Evolutionary conservation across 345 rosid species (phyloP).

Genomic region (Brassica incana): DNA sequence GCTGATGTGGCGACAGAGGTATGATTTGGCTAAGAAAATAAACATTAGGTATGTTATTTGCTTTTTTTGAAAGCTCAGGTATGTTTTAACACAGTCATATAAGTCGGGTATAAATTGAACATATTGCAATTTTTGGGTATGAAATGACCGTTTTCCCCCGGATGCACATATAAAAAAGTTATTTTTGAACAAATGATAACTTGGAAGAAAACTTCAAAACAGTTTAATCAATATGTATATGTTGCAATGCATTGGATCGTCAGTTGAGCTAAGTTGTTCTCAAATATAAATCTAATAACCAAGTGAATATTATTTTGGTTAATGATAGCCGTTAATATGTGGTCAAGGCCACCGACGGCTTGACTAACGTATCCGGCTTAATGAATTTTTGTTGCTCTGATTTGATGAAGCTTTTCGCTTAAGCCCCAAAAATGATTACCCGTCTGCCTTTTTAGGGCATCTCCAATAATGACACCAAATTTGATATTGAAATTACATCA

Average conservation of each 20-base stretch:
- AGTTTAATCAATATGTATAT: neutral
- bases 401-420: neutral
- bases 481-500: too few species aligned
- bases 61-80: too few species aligned
- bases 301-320: neutral
- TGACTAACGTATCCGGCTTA: neutral
- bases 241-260: neutral
- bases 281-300: neutral
- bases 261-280: neutral
- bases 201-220: neutral
- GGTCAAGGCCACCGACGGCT: neutral
- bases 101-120: too few species aligned
- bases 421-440: neutral
- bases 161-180: too few species aligned
- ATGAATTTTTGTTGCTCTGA: too few species aligned
- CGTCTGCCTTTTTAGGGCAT: neutral
- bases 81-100: too few species aligned
- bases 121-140: too few species aligned
- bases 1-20: too few species aligned
- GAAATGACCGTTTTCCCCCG: too few species aligned
- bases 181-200: neutral
- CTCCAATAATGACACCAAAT: too few species aligned
- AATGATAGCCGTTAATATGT: neutral
- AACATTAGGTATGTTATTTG: too few species aligned
- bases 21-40: too few species aligned